These are phyloP conservation scores for Dictyostelium brefeldianum DNA, from an alignment of 78 protist species.

Conservation along the genomic window DNA sequence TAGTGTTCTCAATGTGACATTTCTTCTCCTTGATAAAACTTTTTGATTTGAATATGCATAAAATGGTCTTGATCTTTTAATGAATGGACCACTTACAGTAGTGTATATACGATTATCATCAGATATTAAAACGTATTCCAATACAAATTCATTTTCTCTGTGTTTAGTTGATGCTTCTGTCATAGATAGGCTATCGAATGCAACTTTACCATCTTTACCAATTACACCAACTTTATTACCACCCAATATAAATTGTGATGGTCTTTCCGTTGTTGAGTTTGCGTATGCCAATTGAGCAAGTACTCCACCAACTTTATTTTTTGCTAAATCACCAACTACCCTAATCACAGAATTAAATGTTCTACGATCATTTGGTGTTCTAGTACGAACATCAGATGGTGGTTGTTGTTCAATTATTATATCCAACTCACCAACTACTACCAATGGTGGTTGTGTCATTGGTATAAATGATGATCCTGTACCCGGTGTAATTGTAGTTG, in stretches of 20 bases:
- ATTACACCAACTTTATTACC: conserved; percentile 75
- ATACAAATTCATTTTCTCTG: conserved; percentile 73
- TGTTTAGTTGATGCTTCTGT: conserved; percentile 83
- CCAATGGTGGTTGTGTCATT: conserved; percentile 16
- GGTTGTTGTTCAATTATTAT: conserved; percentile 74
- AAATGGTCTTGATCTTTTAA: conserved; percentile 79
- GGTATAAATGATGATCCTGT: not conserved
- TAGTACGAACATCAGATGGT: conserved; percentile 70
- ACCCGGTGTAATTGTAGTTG: conserved; percentile 23
- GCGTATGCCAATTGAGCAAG: conserved; percentile 65
- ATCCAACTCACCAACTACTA: conserved; percentile 30
- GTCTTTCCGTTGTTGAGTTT: conserved; percentile 40
- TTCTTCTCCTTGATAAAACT: conserved; percentile 63
- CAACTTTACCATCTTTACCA: conserved; percentile 76
- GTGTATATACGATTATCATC: conserved; percentile 55
- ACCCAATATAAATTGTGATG: conserved; percentile 74
- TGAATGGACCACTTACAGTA: conserved; percentile 18
- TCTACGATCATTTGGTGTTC: conserved; percentile 77
- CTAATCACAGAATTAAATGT: conserved; percentile 55
- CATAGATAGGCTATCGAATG: conserved; percentile 78
- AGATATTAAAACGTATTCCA: conserved; percentile 46
- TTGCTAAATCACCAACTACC: conserved; percentile 62
- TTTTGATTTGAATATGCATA: conserved; percentile 83
- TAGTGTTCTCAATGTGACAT: conserved; percentile 65
- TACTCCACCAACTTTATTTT: conserved; percentile 50